Base-by-base conservation (phyloP, 257 asterid genomes). In the Linderniella brevidens region DNA sequence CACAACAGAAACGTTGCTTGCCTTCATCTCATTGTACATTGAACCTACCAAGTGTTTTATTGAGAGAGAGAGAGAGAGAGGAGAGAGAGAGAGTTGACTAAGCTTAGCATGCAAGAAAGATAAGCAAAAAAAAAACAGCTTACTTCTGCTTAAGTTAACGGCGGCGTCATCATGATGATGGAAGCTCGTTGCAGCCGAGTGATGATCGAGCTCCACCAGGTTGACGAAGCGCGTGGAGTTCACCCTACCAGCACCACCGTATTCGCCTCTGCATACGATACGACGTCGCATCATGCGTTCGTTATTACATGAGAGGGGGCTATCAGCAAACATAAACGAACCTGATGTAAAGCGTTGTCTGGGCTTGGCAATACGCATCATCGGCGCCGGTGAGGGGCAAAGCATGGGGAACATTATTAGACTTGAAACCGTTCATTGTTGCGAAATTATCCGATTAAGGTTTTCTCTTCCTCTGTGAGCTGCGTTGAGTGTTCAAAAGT, bases 201-300 rank as follows among this genome's bases (percentile, higher is more conserved):
- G 85, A 32, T 76, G 85, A 52, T 71, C 73, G 56, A 78, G 78
- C 63, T 78, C 93, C 49, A 75, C 92, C 55, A 66, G 59, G 65
- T 75, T 76, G 54, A 44, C 55, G 59, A 57, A 59, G 17, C 70
- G 64, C 11, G 63, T 25, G 32, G 32, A 25, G 32, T 25, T 25
- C 32, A 25, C 32, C 32, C 32, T 25, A 16, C 66, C 72, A 63
- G 52, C 60, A 53, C 65, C 61, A 32, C 66, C 57, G 17, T 71
- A 92, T 47, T 65, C 75, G 19, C 72, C 71, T 58, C 88, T 78
- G 46, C 39, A 56, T 11, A 43, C 15, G 10, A 13, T 40, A 18
- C 35, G 1, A 29, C 10, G 8, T 6, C 36, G 0, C 11, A 11
- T 13, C 9, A 37, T 13, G 19, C 11, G 13, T 5, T 13, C 5